Base-by-base conservation (phyloP, 148 eudicot genomes). In the Mesembryanthemum crystallinum region DNA sequence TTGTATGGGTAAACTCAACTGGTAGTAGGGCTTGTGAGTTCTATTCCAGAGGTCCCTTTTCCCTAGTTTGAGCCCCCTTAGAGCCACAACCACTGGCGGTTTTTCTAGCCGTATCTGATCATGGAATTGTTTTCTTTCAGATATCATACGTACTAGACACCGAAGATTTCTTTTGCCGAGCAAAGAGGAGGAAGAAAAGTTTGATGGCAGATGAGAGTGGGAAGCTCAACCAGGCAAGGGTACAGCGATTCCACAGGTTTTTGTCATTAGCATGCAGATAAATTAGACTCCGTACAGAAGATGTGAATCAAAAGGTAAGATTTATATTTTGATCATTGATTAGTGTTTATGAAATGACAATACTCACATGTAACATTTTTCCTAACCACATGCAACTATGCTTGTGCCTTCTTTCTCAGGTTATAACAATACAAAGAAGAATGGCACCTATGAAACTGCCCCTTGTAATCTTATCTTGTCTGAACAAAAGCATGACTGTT, bases 111-210 rank as follows among this genome's bases (percentile, higher is more conserved):
- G n/a, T 15, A 9, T 47, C 18, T 47, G 1, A 9, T 74, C 35
- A 6, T 32, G 66, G 25, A 64, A 28, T 67, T 58, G 10, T 76
- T 32, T n/a, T 60, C 29, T 49, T 76, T 64, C 89, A 93, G 98
- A 91, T 93, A 73, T 88, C 89, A 8, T 93, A 91, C 77, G 98
- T 93, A 65, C 79, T 93, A 24, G 96, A 91, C 72, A 93, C 98
- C 6, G 98, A 93, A 77, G 98, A 94, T 76, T 83, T 76, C 81
- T 87, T 88, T 69, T 83, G 67, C 66, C 92, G 91, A 58, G 28
- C 78, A 39, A 87, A 81, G 75, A 83, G 80, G 33, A 83, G 64
- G 72, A 81, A 84, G 76, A 77, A 79, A 78, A 71, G 49, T 21
- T 39, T 59, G 69, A 76, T 85, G 29, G 77, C 58, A 10, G 81